These are phyloP conservation scores for Diaporthe vexans DNA, from an alignment of 2,329 filamentous ascomycete genomes.

Conservation along the genomic window DNA sequence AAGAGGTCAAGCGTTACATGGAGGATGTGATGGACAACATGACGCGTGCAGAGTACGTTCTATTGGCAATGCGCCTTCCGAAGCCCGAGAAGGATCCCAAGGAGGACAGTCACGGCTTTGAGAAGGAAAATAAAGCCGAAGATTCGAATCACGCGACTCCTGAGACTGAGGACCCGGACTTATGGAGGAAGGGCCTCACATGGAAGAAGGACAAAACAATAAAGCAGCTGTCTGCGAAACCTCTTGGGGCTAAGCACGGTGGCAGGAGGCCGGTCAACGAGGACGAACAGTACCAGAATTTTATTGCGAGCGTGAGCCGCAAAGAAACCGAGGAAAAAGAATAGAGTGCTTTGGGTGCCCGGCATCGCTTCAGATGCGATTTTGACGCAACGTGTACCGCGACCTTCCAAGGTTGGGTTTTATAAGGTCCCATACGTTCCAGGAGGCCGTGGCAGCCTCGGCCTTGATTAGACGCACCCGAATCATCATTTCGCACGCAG, in stretches of 20 bases:
- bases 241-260: conserved; percentile 21
- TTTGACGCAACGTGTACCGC: neutral
- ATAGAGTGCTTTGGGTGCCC: neutral
- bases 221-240: conserved; percentile 35
- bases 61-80: conserved; percentile 77
- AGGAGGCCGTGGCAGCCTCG: neutral
- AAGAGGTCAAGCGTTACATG: conserved; percentile 77
- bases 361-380: neutral
- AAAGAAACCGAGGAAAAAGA: conserved; percentile 34
- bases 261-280: conserved; percentile 30
- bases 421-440: neutral
- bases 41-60: conserved; percentile 76
- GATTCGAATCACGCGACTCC: conserved; percentile 43
- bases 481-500: neutral
- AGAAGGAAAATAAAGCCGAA: conserved; percentile 43
- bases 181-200: conserved; percentile 37
- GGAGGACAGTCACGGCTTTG: conserved; percentile 47
- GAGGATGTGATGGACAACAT: conserved; percentile 78
- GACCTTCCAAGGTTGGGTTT: no score
- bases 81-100: conserved; percentile 56
- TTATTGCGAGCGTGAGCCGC: conserved; percentile 41
- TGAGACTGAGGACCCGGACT: conserved; percentile 44
- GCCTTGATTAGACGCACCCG: neutral
- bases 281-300: conserved; percentile 41
- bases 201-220: conserved; percentile 42